A percentile compares a stretch with the other conserved stretches of the same genome.
phyloP scores from a whole-genome alignment of 2,329 filamentous ascomycete genomes.

The Botrytis cinerea region DNA sequence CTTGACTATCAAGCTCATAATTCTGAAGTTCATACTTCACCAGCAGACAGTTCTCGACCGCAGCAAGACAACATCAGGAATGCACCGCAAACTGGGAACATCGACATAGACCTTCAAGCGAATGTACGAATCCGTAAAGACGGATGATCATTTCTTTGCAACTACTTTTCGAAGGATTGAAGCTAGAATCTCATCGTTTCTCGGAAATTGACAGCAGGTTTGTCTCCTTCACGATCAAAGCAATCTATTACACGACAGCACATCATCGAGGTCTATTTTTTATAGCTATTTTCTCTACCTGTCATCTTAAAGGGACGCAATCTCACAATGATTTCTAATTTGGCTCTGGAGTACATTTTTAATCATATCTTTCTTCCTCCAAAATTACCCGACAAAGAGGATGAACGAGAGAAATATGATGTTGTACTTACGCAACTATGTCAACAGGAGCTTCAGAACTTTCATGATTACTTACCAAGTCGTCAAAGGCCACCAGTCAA shows the following conservation, averaged over 20 bases:
- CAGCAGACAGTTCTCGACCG: not conserved
- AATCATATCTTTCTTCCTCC: slow-evolving; percentile 53
- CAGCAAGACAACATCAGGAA: not conserved
- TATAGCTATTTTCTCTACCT: not conserved
- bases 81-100: not conserved
- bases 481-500: not conserved
- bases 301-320: too few relatives aligned
- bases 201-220: not conserved
- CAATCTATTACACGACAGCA: not conserved
- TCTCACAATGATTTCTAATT: not conserved
- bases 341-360: slow-evolving; percentile 42
- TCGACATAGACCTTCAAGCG: too few relatives aligned
- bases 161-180: not conserved
- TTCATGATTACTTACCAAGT: not conserved
- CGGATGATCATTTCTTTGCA: not conserved
- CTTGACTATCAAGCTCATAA: not conserved
- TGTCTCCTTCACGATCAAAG: too few relatives aligned
- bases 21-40: not conserved
- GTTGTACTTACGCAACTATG: slow-evolving; percentile 22
- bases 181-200: not conserved
- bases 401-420: slow-evolving; percentile 27
- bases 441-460: slow-evolving; percentile 12
- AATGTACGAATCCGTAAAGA: too few relatives aligned
- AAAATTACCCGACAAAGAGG: slow-evolving; percentile 47
- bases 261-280: too few relatives aligned